A percentile compares a stretch with the other conserved stretches of the same genome.
These are phyloP conservation scores for Oryza officinalis DNA, from an alignment of 176 grass and related monocot species.

Conservation along the genomic window DNA sequence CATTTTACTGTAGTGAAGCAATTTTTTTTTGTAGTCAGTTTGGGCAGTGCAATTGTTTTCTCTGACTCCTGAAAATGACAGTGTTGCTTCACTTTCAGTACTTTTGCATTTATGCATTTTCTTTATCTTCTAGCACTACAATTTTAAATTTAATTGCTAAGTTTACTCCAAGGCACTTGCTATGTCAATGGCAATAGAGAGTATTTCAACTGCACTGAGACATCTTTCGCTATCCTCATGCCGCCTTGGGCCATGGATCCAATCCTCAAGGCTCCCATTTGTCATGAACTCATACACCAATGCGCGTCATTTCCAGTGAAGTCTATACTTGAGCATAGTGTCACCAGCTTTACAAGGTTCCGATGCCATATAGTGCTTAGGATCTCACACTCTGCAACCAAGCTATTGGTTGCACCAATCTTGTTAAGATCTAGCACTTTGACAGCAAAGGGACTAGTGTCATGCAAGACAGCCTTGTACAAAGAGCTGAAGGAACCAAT, in stretches of 20 bases:
- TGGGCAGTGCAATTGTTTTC: too few species aligned
- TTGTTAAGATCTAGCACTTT: slow-evolving; percentile 42
- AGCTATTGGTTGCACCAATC: slow-evolving; percentile 44
- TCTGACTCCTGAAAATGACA: too few species aligned
- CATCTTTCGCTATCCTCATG: slow-evolving; percentile 7
- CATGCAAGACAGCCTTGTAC: slow-evolving; percentile 30
- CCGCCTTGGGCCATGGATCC: slow-evolving; percentile 38
- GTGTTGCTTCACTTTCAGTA: too few species aligned
- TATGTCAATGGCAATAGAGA: slow-evolving; percentile 38
- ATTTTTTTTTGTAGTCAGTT: too few species aligned
- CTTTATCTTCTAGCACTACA: too few species aligned
- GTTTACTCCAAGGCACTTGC: slow-evolving; percentile 48
- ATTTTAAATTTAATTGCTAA: too few species aligned
- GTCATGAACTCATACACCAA: slow-evolving; percentile 49
- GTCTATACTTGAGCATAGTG: slow-evolving; percentile 44
- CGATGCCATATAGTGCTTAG: slow-evolving; percentile 42
- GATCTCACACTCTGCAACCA: slow-evolving; percentile 41
- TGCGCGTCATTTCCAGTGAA: slow-evolving; percentile 38
- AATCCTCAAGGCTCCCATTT: slow-evolving; percentile 53
- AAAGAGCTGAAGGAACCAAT: slow-evolving; percentile 42
- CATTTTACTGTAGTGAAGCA: too few species aligned
- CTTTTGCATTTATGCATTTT: too few species aligned
- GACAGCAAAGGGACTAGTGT: slow-evolving; percentile 29
- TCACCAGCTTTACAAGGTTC: slow-evolving; percentile 50
- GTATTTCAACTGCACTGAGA: slow-evolving; percentile 21